Evolutionary conservation across 345 rosid genomes (phyloP), one percentile per base, ranked within the genome.

Genomic region (Atalantia buxifolia): DNA sequence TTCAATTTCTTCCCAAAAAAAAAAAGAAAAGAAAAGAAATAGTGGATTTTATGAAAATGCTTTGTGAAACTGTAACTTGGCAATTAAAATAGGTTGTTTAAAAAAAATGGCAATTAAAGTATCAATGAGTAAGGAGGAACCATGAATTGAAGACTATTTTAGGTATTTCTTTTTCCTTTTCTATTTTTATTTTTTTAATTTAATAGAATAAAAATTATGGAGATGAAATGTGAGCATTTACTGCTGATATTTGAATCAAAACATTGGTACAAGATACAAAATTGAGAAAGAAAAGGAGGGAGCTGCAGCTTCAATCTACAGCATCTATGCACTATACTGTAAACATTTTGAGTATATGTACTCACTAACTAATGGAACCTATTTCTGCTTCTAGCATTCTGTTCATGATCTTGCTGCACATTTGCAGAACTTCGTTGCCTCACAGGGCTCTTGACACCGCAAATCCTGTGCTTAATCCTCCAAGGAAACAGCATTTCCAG

Each of bases 401-500:
- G 28, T 38, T 68, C 79, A 31, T 83, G 69, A 50, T 82, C 79
- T 25, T 33, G 27, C 68, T 77, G 75, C 27, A 76, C 38, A 3
- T 66, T 48, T 65, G 71, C 70, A 3, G 81, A 76, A 4, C 84
- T 82, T 74, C 78, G 64, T 9, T 87, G 87, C 71, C 82, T 78
- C 40, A 87, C 83, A 1, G 86, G 87, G 76, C 81, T 85, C 84
- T 88, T 93, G 30, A 87, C 76, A 12, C 97, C 94, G 21, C 93
- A 92, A 22, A 93, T 80, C 78, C 82, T 89, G 77, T 88, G 95
- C 84, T 87, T 93, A 79, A 85, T 83, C 21, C 93, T 86, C 98
- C 98, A 92, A 0, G 93, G 90, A 67, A 92, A 81, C 68, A 93
- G 67, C 59, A 80, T 77, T 77, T 93, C 89, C 36, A 95, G 86